Conservation (phyloP, 2,329 filamentous ascomycete genomes). For the Colletotrichum incanum region DNA sequence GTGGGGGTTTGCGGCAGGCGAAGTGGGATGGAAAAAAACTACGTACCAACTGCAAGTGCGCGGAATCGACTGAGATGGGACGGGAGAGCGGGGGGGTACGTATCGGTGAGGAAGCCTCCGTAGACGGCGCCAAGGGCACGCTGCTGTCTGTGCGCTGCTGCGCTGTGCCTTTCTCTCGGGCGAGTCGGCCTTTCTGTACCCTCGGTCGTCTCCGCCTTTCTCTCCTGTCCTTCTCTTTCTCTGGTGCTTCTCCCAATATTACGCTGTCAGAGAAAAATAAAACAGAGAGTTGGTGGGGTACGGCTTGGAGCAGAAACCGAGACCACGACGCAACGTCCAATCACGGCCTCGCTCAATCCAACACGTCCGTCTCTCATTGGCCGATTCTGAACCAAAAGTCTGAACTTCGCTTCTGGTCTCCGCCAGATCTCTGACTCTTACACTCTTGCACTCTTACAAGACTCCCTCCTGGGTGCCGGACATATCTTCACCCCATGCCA, state of each 20-base stretch:
- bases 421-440: constrained; percentile 32
- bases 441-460: not conserved
- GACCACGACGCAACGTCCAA: constrained; percentile 19
- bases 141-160: constrained; percentile 30
- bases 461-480: not conserved
- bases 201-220: not conserved
- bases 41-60: constrained; percentile 34
- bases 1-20: constrained; percentile 37
- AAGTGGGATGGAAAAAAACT: constrained; percentile 32
- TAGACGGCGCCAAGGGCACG: constrained; percentile 24
- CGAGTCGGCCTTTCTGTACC: constrained; percentile 32
- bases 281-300: constrained; percentile 14
- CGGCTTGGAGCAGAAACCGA: not conserved
- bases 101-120: constrained; percentile 32
- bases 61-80: constrained; percentile 37
- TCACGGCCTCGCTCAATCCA: constrained; percentile 19
- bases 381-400: not conserved
- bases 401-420: not conserved
- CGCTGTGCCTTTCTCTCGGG: constrained; percentile 22
- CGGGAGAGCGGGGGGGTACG: constrained; percentile 23
- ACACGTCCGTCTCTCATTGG: constrained; percentile 26
- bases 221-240: not conserved
- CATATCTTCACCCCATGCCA: constrained; percentile 4
- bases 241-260: not conserved
- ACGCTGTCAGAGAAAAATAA: constrained; percentile 8